Evolutionary conservation across 192 early-diverging fungal genomes (phyloP).

Genomic region (Umbelopsis isabellina): DNA sequence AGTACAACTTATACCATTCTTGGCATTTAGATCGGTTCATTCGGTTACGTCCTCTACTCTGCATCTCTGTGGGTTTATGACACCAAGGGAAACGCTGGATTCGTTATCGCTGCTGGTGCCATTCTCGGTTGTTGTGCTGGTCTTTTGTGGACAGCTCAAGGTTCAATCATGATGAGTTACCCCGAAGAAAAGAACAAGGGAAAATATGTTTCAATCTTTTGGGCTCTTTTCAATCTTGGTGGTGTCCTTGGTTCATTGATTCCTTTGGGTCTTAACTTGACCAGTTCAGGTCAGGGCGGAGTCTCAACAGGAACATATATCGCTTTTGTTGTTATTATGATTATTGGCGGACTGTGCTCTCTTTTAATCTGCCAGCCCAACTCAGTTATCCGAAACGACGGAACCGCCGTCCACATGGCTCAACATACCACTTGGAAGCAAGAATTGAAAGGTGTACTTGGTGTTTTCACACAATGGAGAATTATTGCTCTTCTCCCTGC

Average conservation of each 20-base stretch:
- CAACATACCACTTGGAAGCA: conserved; percentile 63
- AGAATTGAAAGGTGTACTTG: conserved; percentile 53
- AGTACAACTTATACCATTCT: not conserved
- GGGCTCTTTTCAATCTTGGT: conserved; percentile 85
- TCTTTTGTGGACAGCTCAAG: conserved; percentile 74
- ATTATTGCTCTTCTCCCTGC: conserved; percentile 68
- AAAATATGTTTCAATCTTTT: conserved; percentile 81
- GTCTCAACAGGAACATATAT: conserved; percentile 38
- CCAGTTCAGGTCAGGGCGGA: conserved; percentile 35
- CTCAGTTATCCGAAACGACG: conserved; percentile 67
- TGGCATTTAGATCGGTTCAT: conserved; percentile 51
- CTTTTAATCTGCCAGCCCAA: conserved; percentile 40
- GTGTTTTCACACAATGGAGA: conserved; percentile 62
- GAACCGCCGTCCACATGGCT: conserved; percentile 59
- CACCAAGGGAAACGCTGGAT: conserved; percentile 53
- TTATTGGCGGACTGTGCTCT: conserved; percentile 25
- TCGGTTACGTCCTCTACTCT: conserved; percentile 72
- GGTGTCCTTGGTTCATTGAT: conserved; percentile 82
- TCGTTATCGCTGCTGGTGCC: conserved; percentile 77
- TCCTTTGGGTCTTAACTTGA: conserved; percentile 31
- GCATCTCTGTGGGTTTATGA: conserved; percentile 61
- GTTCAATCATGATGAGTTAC: conserved; percentile 85
- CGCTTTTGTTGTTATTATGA: conserved; percentile 38
- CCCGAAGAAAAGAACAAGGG: conserved; percentile 82
- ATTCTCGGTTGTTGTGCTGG: conserved; percentile 82